These are phyloP conservation scores for Neckera pumila DNA, from an alignment of 225 moss, liverwort and hornwort genomes.

Conservation along the genomic window DNA sequence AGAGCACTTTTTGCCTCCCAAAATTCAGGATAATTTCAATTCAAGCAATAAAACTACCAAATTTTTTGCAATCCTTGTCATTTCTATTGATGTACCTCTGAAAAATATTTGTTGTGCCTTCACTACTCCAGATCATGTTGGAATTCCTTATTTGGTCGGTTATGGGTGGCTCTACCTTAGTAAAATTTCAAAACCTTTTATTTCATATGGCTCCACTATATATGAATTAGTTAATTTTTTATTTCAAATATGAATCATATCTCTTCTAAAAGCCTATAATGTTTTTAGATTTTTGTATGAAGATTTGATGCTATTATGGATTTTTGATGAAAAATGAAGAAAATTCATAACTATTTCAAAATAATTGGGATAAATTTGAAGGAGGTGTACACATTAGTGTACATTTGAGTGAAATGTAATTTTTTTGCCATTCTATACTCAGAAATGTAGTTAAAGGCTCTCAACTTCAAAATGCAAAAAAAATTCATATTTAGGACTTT, in stretches of 20 bases:
- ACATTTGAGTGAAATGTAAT: neutral
- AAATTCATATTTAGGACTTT: neutral
- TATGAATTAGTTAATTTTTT: neutral
- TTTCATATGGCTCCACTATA: neutral
- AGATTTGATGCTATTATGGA: neutral
- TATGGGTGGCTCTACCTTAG: too few species aligned
- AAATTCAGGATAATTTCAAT: too few species aligned
- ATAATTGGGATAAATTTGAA: neutral
- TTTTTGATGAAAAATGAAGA: neutral
- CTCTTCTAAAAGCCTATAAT: accelerated
- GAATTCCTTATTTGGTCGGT: too few species aligned
- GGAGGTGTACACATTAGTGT: neutral
- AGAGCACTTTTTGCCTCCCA: too few species aligned
- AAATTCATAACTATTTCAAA: neutral
- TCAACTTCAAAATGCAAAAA: neutral
- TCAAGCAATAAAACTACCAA: too few species aligned
- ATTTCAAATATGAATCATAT: neutral
- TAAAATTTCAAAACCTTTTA: neutral
- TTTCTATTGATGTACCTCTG: too few species aligned
- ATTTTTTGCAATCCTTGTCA: too few species aligned
- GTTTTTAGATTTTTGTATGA: neutral
- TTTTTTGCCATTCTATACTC: neutral
- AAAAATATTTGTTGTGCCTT: too few species aligned
- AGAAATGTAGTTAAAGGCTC: neutral
- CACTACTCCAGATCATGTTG: too few species aligned